A percentile compares a stretch with the other conserved stretches of the same genome.
phyloP scores from a whole-genome alignment of 805 yeast genomes.

The Cyberlindnera euphorbiae region DNA sequence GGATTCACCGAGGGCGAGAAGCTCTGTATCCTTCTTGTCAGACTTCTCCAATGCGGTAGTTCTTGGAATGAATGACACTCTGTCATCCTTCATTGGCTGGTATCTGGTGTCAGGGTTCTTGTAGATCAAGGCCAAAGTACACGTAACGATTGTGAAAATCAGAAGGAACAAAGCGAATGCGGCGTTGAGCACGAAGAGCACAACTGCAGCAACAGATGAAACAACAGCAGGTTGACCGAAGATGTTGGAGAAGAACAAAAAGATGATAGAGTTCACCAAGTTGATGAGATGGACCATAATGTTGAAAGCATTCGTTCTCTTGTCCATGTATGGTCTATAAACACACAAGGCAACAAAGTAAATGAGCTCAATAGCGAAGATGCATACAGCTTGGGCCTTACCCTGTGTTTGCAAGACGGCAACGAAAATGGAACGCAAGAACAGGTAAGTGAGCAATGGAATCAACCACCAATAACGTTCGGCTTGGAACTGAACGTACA shows the following conservation, averaged over 20 bases:
- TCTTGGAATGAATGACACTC: conserved; percentile 89
- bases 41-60: conserved; percentile 25
- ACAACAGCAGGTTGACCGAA: conserved; percentile 83
- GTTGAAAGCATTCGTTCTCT: conserved; percentile 89
- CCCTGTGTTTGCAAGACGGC: conserved; percentile 83
- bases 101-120: conserved; percentile 94
- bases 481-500: conserved; percentile 89
- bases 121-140: conserved; percentile 75
- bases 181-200: conserved; percentile 86
- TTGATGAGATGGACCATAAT: conserved; percentile 78
- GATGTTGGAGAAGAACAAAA: conserved; percentile 80
- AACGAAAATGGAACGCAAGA: conserved; percentile 75
- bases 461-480: conserved; percentile 79
- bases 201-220: conserved; percentile 88
- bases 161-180: conserved; percentile 77
- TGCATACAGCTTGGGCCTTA: conserved; percentile 71
- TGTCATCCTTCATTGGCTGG: conserved; percentile 94
- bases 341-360: conserved; percentile 63
- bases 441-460: conserved; percentile 57
- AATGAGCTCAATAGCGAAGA: conserved; percentile 69
- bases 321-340: conserved; percentile 89
- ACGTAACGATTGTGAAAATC: conserved; percentile 82
- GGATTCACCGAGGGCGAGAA: conserved; percentile 26
- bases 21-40: conserved; percentile 26
- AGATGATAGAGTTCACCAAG: conserved; percentile 78